Conservation (phyloP, 495 filamentous ascomycete genomes). For the Neurospora africana region DNA sequence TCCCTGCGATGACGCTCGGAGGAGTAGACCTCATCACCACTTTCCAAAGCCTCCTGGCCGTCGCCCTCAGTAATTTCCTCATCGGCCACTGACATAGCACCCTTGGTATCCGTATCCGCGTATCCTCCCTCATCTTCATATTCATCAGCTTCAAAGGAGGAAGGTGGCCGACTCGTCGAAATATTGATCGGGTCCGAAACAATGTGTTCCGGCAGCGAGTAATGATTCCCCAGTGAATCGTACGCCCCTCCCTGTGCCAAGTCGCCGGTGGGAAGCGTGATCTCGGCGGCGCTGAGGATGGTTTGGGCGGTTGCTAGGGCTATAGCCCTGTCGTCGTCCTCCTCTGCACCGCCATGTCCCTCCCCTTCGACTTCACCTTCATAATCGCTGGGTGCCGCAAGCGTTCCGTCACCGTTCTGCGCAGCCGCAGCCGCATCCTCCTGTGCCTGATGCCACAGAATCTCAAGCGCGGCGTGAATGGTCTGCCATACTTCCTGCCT, state of each 20-base stretch:
- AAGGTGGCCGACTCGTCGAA: slow-evolving; percentile 22
- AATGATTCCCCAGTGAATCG: slow-evolving; percentile 66
- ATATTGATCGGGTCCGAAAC: slow-evolving; percentile 68
- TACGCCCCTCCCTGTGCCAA: slow-evolving; percentile 59
- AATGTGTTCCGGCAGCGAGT: slow-evolving; percentile 65
- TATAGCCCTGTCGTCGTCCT: slow-evolving; percentile 16
- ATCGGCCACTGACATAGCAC: slow-evolving; percentile 27
- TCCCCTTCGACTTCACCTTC: slow-evolving; percentile 9
- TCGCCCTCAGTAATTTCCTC: slow-evolving; percentile 29
- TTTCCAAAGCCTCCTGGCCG: slow-evolving; percentile 27
- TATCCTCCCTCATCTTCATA: slow-evolving; percentile 9
- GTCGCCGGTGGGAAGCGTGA: slow-evolving; percentile 70
- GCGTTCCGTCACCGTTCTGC: slow-evolving; percentile 5
- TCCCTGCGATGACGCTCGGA: slow-evolving; percentile 44
- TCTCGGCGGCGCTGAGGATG: slow-evolving; percentile 63
- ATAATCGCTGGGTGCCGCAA: slow-evolving; percentile 9
- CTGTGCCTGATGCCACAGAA: slow-evolving; percentile 37
- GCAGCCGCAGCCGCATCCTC: slow-evolving; percentile 17
- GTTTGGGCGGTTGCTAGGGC: slow-evolving; percentile 64
- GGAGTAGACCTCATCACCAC: slow-evolving; percentile 32
- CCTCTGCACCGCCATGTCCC: slow-evolving; percentile 4
- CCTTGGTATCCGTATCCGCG: slow-evolving; percentile 27
- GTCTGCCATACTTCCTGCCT: slow-evolving; percentile 69
- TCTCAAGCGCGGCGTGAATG: slow-evolving; percentile 51
- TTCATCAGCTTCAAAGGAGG: neutral